Base-by-base conservation (phyloP, 2,329 filamentous ascomycete genomes). In the Diaporthe nobilis region DNA sequence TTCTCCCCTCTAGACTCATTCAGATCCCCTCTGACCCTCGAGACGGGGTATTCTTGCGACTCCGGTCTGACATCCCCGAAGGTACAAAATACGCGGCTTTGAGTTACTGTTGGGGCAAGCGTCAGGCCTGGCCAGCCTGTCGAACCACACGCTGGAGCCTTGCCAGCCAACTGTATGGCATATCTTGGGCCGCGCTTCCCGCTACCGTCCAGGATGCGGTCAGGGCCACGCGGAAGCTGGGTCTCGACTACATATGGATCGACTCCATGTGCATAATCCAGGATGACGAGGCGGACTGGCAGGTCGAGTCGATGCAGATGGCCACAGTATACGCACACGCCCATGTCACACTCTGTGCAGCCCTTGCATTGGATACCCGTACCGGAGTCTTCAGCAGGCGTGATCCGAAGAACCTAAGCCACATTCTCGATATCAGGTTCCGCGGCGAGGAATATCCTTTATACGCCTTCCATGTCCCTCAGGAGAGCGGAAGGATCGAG, bases 231-330 rank as follows among this genome's bases (percentile, higher is more conserved):
- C 61, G 34, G 17, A 53, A 25, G 17, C 57, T 75, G 9, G 55
- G n/a, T n/a, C 44, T 75, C 1, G 44, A 61, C n/a, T 72, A 65
- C n/a, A 31, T 75, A 25, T 75, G 73, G 73, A 72, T 75, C 55
- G 73, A 75, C 49, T 71, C 57, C 31, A 25, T 75, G 4, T 75
- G 73, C 10, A 75, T 75, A 15, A 22, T 81, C 77, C 81, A 75
- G 34, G 55, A 63, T 25, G 34, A 58, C 9, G 17, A 58, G 17
- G 8, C 31, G 49, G 72, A 74, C 39, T 74, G 61, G 61, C 53
- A 39, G 34, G 17, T 12, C 9, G 53, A 74, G 22, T 47, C 72
- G 15, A 28, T 58, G 37, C 61, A 57, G 28, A 74, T 74, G 72
- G 49, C 61, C 15, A 47, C 65, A 3, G 65, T 70, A 3, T 74